A percentile compares a stretch with the other conserved stretches of the same genome.
phyloP scores from a whole-genome alignment of 2,329 filamentous ascomycete species.

The Metarhizium humberi region DNA sequence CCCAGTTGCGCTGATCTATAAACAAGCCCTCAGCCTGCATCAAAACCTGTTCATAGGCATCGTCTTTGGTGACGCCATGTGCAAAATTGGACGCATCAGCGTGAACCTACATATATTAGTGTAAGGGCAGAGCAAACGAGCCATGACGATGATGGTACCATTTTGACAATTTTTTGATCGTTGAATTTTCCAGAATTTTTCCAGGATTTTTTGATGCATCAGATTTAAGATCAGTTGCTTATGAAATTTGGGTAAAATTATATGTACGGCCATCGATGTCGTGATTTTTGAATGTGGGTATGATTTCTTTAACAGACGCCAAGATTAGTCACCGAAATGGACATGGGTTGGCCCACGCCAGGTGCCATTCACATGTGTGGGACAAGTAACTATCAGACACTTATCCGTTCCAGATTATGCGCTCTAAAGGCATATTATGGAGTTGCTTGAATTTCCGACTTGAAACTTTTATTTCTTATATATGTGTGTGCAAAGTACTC shows the following conservation, averaged over 20 bases:
- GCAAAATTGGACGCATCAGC: slow-evolving; percentile 71
- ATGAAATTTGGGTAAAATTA: not conserved
- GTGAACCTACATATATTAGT: slow-evolving; percentile 49
- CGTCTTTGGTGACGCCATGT: slow-evolving; percentile 55
- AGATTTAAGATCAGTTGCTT: not conserved
- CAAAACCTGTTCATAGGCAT: slow-evolving; percentile 66
- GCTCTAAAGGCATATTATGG: too few species aligned
- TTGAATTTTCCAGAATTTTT: not conserved
- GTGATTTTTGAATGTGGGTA: slow-evolving; percentile 7
- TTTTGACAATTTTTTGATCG: not conserved
- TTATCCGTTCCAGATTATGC: not conserved
- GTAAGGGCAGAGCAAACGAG: not conserved
- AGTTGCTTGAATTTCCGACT: too few species aligned
- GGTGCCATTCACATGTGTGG: not conserved
- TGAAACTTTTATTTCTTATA: too few species aligned
- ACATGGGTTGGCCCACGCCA: not conserved
- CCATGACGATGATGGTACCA: not conserved
- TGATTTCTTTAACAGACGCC: not conserved
- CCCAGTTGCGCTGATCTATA: slow-evolving; percentile 71
- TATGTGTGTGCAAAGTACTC: too few species aligned
- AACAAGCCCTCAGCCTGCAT: slow-evolving; percentile 61
- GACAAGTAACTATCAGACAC: too few species aligned
- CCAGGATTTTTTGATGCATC: not conserved
- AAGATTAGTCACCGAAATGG: slow-evolving; percentile 8
- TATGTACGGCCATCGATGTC: not conserved